Evolutionary conservation across 1,284 basidiomycete genomes (phyloP), one percentile per base, ranked within the genome.

Genomic region (Pseudomicrostroma phylloplanum): DNA sequence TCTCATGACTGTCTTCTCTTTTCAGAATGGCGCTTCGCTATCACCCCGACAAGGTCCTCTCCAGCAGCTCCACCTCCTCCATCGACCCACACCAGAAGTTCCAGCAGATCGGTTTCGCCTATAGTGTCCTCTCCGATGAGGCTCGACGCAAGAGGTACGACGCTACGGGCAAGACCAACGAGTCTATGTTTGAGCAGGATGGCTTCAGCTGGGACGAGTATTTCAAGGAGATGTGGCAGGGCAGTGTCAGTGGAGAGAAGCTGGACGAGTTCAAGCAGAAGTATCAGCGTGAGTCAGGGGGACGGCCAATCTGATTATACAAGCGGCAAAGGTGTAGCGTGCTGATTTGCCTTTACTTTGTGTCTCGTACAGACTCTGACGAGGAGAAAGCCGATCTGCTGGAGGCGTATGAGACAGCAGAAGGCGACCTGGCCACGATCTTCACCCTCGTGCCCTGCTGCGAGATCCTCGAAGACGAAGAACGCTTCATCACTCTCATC

Each of bases 51-150:
- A 79, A 79, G 61, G 70, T 76, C 23, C 67, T 68, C 26, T 54
- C 67, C 30, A 58, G 66, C 13, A 54, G 43, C 2, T 36, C 58
- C 21, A 30, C 59, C 1, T 30, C 15, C 13, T n/a, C 57, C 7
- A 43, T 59, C 17, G 63, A 60, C 65, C 67, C 8, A 64, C 71
- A 42, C 64, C 61, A 40, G 60, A 30, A 65, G 25, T 79, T 79
- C 58, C 77, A 79, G 59, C 71, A 74, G 61, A 71, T 79, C 58
- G 72, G 73, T 8, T 79, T 76, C 49, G 73, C 77, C 17, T 79
- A 78, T 25, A 69, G 71, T n/a, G 70, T 79, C 1, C 72, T 79
- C 8, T 77, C 76, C 2, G 67, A 74, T 54, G 65, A 67, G 26
- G 65, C 66, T 30, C 63, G 74, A 11, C 59, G 73, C 3, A 66